Percentiles rank a stretch among this genome's conserved stretches.
Conservation (phyloP, 2,329 filamentous ascomycete species). For the Xylaria hypoxylon region DNA sequence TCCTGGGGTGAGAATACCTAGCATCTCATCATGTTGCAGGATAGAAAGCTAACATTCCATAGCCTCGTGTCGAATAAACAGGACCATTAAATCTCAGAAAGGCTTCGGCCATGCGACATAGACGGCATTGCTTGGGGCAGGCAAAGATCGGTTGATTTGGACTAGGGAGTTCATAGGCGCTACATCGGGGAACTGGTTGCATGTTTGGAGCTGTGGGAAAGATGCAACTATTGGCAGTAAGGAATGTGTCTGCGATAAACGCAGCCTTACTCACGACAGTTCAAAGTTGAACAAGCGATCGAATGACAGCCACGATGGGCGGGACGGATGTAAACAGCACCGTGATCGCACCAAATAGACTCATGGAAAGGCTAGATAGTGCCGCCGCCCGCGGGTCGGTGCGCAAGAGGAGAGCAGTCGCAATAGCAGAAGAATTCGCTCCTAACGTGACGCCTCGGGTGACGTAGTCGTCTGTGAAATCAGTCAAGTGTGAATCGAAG, state of each 20-base stretch:
- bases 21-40: not conserved
- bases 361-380: conserved; percentile 70
- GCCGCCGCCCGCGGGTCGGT: conserved; percentile 70
- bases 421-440: conserved; percentile 70
- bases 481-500: conserved; percentile 2
- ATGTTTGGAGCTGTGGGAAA: not conserved
- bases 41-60: conserved; percentile 5
- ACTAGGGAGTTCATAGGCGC: not conserved
- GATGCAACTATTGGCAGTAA: not conserved
- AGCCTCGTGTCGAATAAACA: conserved; percentile 21
- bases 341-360: conserved; percentile 69
- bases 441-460: conserved; percentile 72
- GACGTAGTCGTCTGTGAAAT: conserved; percentile 68
- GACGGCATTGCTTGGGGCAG: not conserved
- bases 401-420: conserved; percentile 66
- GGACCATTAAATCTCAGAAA: not conserved
- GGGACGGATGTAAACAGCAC: conserved; percentile 69
- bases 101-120: not conserved
- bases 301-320: conserved; percentile 61
- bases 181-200: not conserved
- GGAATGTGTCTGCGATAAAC: not conserved
- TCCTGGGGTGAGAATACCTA: conserved; percentile 13
- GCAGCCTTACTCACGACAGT: not conserved
- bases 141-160: not conserved
- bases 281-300: conserved; percentile 59